Evolutionary conservation across 2,329 filamentous ascomycete genomes (phyloP).

Genomic region (Colletotrichum ledebouriae): DNA sequence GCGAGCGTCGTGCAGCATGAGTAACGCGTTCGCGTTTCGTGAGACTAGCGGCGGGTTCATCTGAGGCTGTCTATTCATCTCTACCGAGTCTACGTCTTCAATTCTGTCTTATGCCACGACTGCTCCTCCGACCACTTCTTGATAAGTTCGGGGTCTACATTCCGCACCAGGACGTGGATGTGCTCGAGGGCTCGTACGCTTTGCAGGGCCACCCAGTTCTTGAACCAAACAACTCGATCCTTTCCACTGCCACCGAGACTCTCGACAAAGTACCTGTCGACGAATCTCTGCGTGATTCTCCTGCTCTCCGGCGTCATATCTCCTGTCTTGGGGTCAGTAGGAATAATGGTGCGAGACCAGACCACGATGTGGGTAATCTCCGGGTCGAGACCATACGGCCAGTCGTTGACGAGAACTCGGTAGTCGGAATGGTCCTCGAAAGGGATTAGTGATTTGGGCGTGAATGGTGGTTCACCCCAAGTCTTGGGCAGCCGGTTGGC

Average conservation of each 20-base stretch:
- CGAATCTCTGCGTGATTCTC: slow-evolving; percentile 75
- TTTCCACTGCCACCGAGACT: slow-evolving; percentile 64
- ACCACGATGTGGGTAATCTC: slow-evolving; percentile 86
- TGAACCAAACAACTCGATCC: slow-evolving; percentile 83
- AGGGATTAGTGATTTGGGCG: slow-evolving; percentile 62
- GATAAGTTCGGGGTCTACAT: slow-evolving; percentile 65
- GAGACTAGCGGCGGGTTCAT: background rate
- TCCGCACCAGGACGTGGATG: slow-evolving; percentile 80
- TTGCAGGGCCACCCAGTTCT: slow-evolving; percentile 92
- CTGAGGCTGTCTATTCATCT: slow-evolving; percentile 16
- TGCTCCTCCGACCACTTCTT: slow-evolving; percentile 66
- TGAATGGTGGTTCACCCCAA: slow-evolving; percentile 76
- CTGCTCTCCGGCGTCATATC: slow-evolving; percentile 79
- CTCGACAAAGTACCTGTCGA: slow-evolving; percentile 77
- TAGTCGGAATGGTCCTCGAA: slow-evolving; percentile 70
- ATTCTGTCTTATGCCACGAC: slow-evolving; percentile 52
- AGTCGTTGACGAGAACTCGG: slow-evolving; percentile 88
- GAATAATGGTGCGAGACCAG: slow-evolving; percentile 88
- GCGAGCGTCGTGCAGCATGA: slow-evolving; percentile 67
- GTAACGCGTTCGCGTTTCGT: background rate
- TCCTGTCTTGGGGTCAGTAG: slow-evolving; percentile 77
- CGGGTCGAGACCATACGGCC: slow-evolving; percentile 84
- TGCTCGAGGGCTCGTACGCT: slow-evolving; percentile 90
- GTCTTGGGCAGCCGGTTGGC: slow-evolving; percentile 74
- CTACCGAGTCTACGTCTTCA: slow-evolving; percentile 22